Conservation (phyloP, 2,329 filamentous ascomycete genomes). For the Zymoseptoria pseudotritici region DNA sequence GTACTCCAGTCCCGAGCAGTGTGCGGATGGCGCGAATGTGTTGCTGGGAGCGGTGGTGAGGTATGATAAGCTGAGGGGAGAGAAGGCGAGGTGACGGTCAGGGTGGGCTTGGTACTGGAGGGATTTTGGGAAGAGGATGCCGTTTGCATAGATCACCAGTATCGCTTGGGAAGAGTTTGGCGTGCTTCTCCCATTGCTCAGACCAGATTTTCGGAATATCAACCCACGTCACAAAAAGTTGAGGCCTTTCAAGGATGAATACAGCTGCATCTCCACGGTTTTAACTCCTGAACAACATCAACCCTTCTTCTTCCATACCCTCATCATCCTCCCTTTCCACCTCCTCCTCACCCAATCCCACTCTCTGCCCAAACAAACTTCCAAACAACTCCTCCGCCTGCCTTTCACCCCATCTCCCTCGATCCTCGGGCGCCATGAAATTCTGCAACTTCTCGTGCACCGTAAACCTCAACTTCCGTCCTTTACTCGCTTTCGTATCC, state of each 20-base stretch:
- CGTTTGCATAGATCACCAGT: background rate
- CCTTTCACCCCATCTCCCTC: constrained; percentile 68
- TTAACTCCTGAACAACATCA: constrained; percentile 28
- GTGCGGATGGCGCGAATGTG: constrained; percentile 42
- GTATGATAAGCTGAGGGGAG: constrained; percentile 40
- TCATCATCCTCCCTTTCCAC: constrained; percentile 24
- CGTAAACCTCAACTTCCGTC: constrained; percentile 85
- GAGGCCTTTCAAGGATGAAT: background rate
- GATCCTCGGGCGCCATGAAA: constrained; percentile 90
- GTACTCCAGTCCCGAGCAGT: constrained; percentile 40
- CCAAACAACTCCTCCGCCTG: constrained; percentile 61
- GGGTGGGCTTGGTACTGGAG: background rate
- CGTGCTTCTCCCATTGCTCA: background rate
- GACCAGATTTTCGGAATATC: background rate
- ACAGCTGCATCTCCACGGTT: background rate
- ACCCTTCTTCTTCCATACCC: constrained; percentile 20
- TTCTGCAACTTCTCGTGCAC: constrained; percentile 97
- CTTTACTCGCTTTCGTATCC: constrained; percentile 92
- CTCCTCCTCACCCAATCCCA: constrained; percentile 39
- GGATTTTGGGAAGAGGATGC: background rate
- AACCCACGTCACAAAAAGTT: background rate
- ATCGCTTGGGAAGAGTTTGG: background rate
- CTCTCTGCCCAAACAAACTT: constrained; percentile 42
- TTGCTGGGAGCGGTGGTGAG: constrained; percentile 44
- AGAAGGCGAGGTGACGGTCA: constrained; percentile 13